Evolutionary conservation across 177 flowering plant species (phyloP).

Genomic region (Telopea speciosissima): DNA sequence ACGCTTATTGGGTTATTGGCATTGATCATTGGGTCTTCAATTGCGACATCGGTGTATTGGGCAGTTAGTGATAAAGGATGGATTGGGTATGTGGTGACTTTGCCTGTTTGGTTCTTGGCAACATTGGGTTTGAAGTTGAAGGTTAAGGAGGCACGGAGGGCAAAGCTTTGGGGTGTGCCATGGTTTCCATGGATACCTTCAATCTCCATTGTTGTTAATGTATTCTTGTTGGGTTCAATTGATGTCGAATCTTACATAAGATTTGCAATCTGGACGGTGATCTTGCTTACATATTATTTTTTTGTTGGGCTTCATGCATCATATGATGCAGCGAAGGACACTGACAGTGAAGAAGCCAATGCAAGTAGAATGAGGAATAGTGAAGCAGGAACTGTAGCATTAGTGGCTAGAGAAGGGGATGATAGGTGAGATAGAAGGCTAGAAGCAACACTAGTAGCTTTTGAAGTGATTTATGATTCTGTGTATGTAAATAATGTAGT

Average conservation of each 20-base stretch:
- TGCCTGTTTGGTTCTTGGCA: constrained; percentile 25
- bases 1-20: constrained; percentile 23
- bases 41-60: constrained; percentile 23
- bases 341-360: background rate
- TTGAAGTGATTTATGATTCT: no score
- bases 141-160: background rate
- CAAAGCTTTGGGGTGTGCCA: background rate
- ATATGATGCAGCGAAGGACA: background rate
- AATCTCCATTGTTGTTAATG: background rate
- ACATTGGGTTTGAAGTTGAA: constrained; percentile 20
- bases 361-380: background rate
- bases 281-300: background rate
- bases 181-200: background rate
- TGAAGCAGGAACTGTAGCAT: background rate
- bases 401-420: no score
- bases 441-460: no score
- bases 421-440: no score
- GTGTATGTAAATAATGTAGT: no score
- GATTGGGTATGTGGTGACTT: constrained; percentile 20
- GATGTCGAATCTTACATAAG: background rate
- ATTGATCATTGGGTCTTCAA: constrained; percentile 23
- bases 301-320: background rate
- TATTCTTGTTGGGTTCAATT: background rate
- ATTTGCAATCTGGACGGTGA: background rate
- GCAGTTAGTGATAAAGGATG: constrained; percentile 19